Base-by-base conservation (phyloP, 169 alveolate species). In the Plasmodium sp. region DNA sequence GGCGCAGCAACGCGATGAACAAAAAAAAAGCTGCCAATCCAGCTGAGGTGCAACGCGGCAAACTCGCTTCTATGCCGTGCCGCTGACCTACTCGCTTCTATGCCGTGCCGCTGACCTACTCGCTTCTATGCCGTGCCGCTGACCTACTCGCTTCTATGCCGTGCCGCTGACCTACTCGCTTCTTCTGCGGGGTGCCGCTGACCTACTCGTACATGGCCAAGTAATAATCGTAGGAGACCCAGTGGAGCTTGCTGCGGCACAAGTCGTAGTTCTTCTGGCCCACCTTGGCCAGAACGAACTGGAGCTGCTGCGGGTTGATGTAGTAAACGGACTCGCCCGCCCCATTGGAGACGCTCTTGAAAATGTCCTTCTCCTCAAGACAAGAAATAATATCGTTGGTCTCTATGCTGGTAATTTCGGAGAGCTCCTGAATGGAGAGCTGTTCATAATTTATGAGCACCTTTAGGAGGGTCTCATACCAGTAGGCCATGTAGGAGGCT, bases 401-500 rank as follows among this genome's bases (percentile, higher is more conserved):
- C 92, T 98, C 99, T 81, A 98, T 97, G 62, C 98, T 96, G 2
- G 99, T 97, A 93, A 96, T 95, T 82, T 96, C 98, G 2, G 98
- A 97, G 0, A 97, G 81, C 36, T 95, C 96, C 95, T 97, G 79
- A 7, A 77, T 71, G 33, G 91, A 96, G 54, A 82, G 34, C 51
- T 77, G 81, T 10, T 81, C 90, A 33, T 73, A 77, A 45, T 74
- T 75, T 33, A 83, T 12, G 4, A 80, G 58, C 80, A 92, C 83
- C 67, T 67, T 91, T 16, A 93, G 84, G 16, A 84, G 48, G 5
- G 91, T 80, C 72, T 84, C 93, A 79, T 77, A 97, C 99, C 99
- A 99, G 95, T 97, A 99, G 18, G 99, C 96, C 92, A 98, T 97
- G 95, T 99, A 99, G 7, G 99, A 97, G 31, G 98, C 99, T 81